These are phyloP conservation scores for Corymbia calophylla DNA, from an alignment of 441 rosid species.

Conservation along the genomic window DNA sequence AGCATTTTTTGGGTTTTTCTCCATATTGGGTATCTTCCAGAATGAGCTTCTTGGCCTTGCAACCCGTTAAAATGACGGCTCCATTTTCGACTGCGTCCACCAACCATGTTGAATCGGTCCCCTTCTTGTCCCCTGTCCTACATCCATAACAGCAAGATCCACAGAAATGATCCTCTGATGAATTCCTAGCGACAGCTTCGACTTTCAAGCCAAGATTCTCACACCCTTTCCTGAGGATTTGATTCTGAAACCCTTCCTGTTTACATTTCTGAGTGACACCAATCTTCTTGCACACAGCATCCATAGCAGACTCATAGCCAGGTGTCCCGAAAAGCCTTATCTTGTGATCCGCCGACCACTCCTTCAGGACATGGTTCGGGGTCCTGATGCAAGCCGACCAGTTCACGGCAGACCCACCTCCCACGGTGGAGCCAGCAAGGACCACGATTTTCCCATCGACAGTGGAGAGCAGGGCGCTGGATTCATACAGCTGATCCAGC, in stretches of 20 bases:
- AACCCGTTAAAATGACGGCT: slow-evolving; percentile 69
- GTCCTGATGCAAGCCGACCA: slow-evolving; percentile 4
- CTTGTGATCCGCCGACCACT: slow-evolving; percentile 18
- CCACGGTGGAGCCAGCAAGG: slow-evolving; percentile 4
- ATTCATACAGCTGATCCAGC: slow-evolving; percentile 7
- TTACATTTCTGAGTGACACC: slow-evolving; percentile 60
- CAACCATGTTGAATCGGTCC: slow-evolving; percentile 79
- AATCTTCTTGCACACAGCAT: slow-evolving; percentile 55
- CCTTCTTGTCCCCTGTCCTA: slow-evolving; percentile 69
- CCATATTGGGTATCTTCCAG: slow-evolving; percentile 23
- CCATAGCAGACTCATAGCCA: slow-evolving; percentile 63
- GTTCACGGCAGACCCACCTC: slow-evolving; percentile 1
- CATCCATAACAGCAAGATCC: slow-evolving; percentile 89
- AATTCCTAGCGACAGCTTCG: slow-evolving; percentile 51
- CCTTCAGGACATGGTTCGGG: background rate
- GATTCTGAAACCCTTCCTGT: slow-evolving; percentile 70
- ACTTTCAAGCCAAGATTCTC: slow-evolving; percentile 51
- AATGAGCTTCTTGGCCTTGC: slow-evolving; percentile 68
- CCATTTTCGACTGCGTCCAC: slow-evolving; percentile 67
- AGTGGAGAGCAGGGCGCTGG: background rate
- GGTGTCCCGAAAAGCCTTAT: slow-evolving; percentile 35
- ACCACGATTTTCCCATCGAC: background rate
- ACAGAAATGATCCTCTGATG: slow-evolving; percentile 71
- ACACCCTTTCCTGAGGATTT: slow-evolving; percentile 70
- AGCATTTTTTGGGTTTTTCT: slow-evolving; percentile 49